Base-by-base conservation (phyloP, 1,284 basidiomycete genomes). In the Phlebopus sp. region DNA sequence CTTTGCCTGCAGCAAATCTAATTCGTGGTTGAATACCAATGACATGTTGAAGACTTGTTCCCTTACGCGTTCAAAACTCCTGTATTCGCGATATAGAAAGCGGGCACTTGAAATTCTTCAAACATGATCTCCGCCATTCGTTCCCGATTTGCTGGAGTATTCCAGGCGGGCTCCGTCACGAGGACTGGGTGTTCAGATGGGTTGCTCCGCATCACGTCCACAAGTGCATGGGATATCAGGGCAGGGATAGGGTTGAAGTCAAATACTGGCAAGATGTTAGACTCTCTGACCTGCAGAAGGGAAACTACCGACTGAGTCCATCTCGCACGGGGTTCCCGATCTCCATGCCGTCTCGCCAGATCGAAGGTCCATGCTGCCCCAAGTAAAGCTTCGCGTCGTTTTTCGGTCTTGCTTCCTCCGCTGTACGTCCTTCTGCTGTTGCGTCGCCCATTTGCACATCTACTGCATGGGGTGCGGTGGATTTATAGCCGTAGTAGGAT, bases 151-250 rank as follows among this genome's bases (percentile, higher is more conserved):
- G 85, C 84, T 25, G 84, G 75, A 0, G 92, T 90, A 64, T 97
- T 98, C 94, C 96, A 99, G 4, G 95, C 86, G 2, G 95, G 90
- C 67, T 99, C 97, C 1, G 97, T 98, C 18, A 96, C 80, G 45
- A 99, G 79, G 31, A 98, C 69, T 1, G 97, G 97, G 61, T 97
- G 95, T 59, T 98, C 92, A 7, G 82, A 71, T 6, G 86, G 72
- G 51, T 78, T 78, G 48, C 81, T 80, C n/a, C 79, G 79, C 74
- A 96, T 83, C 36, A 86, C 79, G 49, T 90, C 81, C 49, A 74
- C 77, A 36, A 95, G 68, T 7, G 88, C 85, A 66, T 95, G 86
- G 42, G 81, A 77, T 55, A 95, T 77, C 57, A 95, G 76, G 11
- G 82, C 74, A 52, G 83, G 78, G 31, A 92, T 79, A 1, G 88